These are phyloP conservation scores for Vigna unguiculata DNA, from an alignment of 306 rosid species.

Conservation along the genomic window DNA sequence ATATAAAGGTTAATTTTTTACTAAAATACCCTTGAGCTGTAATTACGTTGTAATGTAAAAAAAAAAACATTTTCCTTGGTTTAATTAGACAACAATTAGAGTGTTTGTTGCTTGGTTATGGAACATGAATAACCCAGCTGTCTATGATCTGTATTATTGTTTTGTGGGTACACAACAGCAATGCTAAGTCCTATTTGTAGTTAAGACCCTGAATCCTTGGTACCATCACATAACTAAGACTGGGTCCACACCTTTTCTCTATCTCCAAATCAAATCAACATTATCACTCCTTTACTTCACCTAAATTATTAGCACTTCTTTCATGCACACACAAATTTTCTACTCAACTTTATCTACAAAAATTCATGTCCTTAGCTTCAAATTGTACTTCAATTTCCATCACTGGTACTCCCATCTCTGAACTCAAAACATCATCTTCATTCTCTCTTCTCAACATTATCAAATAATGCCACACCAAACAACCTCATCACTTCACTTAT, in stretches of 20 bases:
- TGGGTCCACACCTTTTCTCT: slow-evolving; percentile 35
- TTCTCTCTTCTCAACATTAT: slow-evolving; percentile 1
- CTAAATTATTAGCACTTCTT: neutral
- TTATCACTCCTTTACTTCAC: neutral
- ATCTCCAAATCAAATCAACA: slow-evolving; percentile 16
- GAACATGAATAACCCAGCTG: slow-evolving; percentile 36
- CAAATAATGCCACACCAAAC: neutral
- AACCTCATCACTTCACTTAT: neutral
- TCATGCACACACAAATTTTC: neutral
- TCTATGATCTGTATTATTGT: slow-evolving; percentile 19
- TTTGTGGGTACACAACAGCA: slow-evolving; percentile 33
- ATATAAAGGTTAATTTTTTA: no score
- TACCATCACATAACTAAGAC: slow-evolving; percentile 26
- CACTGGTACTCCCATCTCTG: neutral
- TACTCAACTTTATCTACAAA: neutral
- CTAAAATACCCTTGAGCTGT: no score
- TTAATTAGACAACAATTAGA: slow-evolving; percentile 19
- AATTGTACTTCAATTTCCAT: slow-evolving; percentile 33
- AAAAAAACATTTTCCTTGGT: no score
- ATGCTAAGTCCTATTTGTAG: slow-evolving; percentile 36
- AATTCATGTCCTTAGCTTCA: slow-evolving; percentile 6
- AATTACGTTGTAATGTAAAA: no score
- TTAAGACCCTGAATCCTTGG: slow-evolving; percentile 29
- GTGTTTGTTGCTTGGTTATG: slow-evolving; percentile 30
- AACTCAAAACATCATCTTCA: slow-evolving; percentile 2